Conservation (phyloP, 169 alveolate genomes). For the Miamiensis avidus region DNA sequence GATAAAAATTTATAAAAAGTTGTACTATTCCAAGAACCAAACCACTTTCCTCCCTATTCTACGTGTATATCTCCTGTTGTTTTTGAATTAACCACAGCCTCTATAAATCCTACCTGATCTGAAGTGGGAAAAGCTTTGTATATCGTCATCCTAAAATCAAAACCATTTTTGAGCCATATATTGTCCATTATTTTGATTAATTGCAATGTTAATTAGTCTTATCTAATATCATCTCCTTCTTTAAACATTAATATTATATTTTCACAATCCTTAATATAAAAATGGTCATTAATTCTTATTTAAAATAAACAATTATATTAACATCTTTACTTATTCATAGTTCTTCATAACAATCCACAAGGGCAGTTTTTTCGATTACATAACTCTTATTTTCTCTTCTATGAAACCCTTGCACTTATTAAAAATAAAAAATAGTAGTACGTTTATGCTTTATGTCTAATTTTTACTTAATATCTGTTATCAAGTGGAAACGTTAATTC, state of each 20-base stretch:
- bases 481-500: constrained; percentile 57
- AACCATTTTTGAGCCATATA: constrained; percentile 69
- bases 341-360: constrained; percentile 61
- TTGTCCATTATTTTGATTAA: constrained; percentile 81
- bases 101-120: constrained; percentile 74
- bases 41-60: constrained; percentile 53
- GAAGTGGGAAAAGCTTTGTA: constrained; percentile 76
- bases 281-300: not conserved
- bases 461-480: constrained; percentile 44
- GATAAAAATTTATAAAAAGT: constrained; percentile 57
- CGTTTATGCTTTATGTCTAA: not conserved
- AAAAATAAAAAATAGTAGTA: not conserved
- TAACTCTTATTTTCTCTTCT: constrained; percentile 53
- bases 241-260: constrained; percentile 64
- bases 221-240: constrained; percentile 84
- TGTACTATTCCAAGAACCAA: constrained; percentile 66
- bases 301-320: no score
- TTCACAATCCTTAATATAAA: constrained; percentile 4
- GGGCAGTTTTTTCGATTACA: constrained; percentile 83
- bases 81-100: constrained; percentile 67
- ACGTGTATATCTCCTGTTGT: constrained; percentile 70
- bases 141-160: constrained; percentile 70
- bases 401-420: not conserved
- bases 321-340: constrained; percentile 41
- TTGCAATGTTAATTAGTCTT: constrained; percentile 78